A percentile compares a stretch with the other conserved stretches of the same genome.
These are phyloP conservation scores for Cystobasidiaceae sp. DNA, from an alignment of 1,284 basidiomycete genomes.

Conservation along the genomic window DNA sequence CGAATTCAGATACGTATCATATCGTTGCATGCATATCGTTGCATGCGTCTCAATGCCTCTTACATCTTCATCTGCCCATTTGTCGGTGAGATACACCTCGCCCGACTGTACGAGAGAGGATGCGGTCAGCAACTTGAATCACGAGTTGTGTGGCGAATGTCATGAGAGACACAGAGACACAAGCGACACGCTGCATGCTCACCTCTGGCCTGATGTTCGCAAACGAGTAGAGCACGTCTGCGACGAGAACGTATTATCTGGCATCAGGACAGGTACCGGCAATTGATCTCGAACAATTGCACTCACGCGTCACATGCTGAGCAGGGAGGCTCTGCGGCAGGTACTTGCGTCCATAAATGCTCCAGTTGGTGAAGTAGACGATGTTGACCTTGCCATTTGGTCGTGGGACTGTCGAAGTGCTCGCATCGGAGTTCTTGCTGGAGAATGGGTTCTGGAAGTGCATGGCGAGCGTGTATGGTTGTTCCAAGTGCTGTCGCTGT, in stretches of 20 bases:
- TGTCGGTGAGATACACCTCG: slow-evolving; percentile 45
- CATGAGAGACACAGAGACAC: neutral
- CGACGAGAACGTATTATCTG: neutral
- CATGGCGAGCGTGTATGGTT: neutral
- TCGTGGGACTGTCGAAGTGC: neutral
- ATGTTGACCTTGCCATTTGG: slow-evolving; percentile 32
- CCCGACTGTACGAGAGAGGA: slow-evolving; percentile 36
- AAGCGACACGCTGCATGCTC: neutral
- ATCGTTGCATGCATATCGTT: neutral
- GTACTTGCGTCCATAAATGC: slow-evolving; percentile 46
- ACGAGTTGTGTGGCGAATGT: neutral
- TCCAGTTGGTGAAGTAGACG: slow-evolving; percentile 44
- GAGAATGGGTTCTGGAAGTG: slow-evolving; percentile 30
- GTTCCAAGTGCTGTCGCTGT: neutral
- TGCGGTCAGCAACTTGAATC: too few relatives aligned
- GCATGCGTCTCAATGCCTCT: neutral
- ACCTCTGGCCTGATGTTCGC: slow-evolving; percentile 45
- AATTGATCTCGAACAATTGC: neutral
- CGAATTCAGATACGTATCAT: neutral
- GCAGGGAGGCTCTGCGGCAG: slow-evolving; percentile 42
- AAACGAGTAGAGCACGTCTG: slow-evolving; percentile 46
- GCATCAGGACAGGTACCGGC: neutral
- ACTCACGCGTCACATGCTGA: slow-evolving; percentile 40
- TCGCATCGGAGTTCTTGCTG: neutral
- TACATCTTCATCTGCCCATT: slow-evolving; percentile 44